Evolutionary conservation across 1,139 yeast genomes (phyloP).

Genomic region (Scheffersomyces parashehatae): DNA sequence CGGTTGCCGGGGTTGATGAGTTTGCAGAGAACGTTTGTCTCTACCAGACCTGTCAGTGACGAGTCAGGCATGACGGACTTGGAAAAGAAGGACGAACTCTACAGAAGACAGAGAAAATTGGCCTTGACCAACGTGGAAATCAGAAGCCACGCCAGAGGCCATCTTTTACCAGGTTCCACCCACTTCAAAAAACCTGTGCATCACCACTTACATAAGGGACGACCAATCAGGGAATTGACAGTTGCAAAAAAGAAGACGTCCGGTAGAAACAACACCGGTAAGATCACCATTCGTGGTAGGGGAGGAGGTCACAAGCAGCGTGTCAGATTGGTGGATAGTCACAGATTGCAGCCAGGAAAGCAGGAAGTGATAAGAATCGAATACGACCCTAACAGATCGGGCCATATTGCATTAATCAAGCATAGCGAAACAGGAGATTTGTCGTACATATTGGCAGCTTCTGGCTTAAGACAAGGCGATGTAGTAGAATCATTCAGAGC

Average conservation of each 20-base stretch:
- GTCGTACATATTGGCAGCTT: slow-evolving; percentile 85
- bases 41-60: too few relatives aligned
- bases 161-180: slow-evolving; percentile 81
- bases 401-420: slow-evolving; percentile 86
- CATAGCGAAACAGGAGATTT: slow-evolving; percentile 62
- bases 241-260: slow-evolving; percentile 70
- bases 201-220: slow-evolving; percentile 82
- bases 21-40: slow-evolving; percentile 10
- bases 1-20: slow-evolving; percentile 7
- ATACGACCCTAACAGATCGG: slow-evolving; percentile 93
- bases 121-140: slow-evolving; percentile 69
- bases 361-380: slow-evolving; percentile 87
- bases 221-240: slow-evolving; percentile 77
- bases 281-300: slow-evolving; percentile 87
- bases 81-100: slow-evolving; percentile 75
- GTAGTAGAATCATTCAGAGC: slow-evolving; percentile 82
- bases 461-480: slow-evolving; percentile 93
- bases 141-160: slow-evolving; percentile 72
- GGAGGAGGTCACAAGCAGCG: slow-evolving; percentile 97
- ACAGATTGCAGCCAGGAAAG: slow-evolving; percentile 65
- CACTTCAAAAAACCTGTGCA: slow-evolving; percentile 89
- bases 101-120: slow-evolving; percentile 71
- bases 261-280: slow-evolving; percentile 90
- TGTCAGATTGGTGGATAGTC: slow-evolving; percentile 77
- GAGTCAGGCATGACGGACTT: slow-evolving; percentile 56